Base-by-base conservation (phyloP, 345 rosid species). In the Euphorbia tirucalli region DNA sequence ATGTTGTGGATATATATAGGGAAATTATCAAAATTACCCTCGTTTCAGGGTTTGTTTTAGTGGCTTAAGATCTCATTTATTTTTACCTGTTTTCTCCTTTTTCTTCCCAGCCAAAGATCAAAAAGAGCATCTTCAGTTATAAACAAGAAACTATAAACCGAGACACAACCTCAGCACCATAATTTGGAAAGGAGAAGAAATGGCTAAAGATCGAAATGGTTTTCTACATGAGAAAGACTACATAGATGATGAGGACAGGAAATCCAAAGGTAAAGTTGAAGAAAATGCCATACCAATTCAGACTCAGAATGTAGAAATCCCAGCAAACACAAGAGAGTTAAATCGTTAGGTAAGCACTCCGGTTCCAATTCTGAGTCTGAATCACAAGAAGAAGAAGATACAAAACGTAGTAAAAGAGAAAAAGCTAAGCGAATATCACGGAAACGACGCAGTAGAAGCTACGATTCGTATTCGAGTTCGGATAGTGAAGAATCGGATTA, bases 361-460 rank as follows among this genome's bases (percentile, higher is more conserved):
- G 49, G 6, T 37, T 63, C 30, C 18, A n/a, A n/a, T n/a, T n/a
- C n/a, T n/a, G 49, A 35, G 19, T 35, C 46, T 35, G 66, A 31
- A 5, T 31, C 11, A n/a, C n/a, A n/a, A 1, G 65, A 63, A 62
- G 66, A 62, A 35, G 66, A 35, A 39, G 66, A 63, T 35, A 37
- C 18, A 11, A 21, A 37, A 39, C 5, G 71, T 44, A 61, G n/a
- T 70, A 43, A 41, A 37, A 49, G n/a, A n/a, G n/a, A n/a, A n/a
- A n/a, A n/a, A n/a, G n/a, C n/a, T n/a, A n/a, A n/a, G n/a, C n/a
- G n/a, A 63, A 39, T 27, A 63, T 63, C 49, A n/a, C 66, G 49
- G 39, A 63, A 63, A 37, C 66, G 49, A 63, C 49, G 66, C 49
- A 63, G 49, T 21, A 63, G 49, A 63, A 63, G 66, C 49, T 63